These are phyloP conservation scores for Euclidium syriacum DNA, from an alignment of 345 rosid genomes.

Conservation along the genomic window DNA sequence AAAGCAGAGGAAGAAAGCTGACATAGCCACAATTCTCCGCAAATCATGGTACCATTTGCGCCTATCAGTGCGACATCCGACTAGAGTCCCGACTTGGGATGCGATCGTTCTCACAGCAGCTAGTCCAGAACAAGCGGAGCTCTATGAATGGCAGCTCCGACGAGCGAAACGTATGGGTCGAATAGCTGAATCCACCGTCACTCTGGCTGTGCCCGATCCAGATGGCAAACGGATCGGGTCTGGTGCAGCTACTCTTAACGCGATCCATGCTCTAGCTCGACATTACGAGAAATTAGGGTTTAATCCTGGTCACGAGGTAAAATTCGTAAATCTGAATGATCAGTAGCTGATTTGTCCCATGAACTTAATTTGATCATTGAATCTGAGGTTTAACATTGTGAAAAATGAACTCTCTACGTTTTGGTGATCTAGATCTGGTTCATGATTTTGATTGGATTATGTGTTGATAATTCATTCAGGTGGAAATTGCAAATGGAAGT, in stretches of 20 bases:
- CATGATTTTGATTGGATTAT: constrained; percentile 5
- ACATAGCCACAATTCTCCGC: constrained; percentile 54
- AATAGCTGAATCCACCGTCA: constrained; percentile 71
- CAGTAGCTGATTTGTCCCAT: background rate
- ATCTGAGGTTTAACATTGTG: constrained; percentile 7
- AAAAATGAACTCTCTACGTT: background rate
- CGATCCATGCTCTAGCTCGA: constrained; percentile 61
- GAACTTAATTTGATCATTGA: background rate
- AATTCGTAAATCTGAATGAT: background rate
- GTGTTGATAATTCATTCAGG: constrained; percentile 42
- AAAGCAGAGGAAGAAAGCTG: constrained; percentile 54
- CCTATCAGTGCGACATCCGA: constrained; percentile 79
- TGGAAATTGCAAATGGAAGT: constrained; percentile 32
- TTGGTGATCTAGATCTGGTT: constrained; percentile 18
- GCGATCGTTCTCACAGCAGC: constrained; percentile 94
- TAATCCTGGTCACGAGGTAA: constrained; percentile 36
- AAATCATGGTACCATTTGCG: constrained; percentile 95
- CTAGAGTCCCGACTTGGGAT: constrained; percentile 95
- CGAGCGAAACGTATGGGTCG: constrained; percentile 85
- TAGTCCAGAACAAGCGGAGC: constrained; percentile 92
- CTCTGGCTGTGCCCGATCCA: constrained; percentile 87
- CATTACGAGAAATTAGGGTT: constrained; percentile 40
- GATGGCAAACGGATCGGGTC: constrained; percentile 91
- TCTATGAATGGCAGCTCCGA: constrained; percentile 85
- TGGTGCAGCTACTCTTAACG: constrained; percentile 95